Percentiles rank a stretch among this genome's conserved stretches.
Evolutionary conservation across 139 green algal genomes (phyloP).

Genomic region (Coelastrella sp.): DNA sequence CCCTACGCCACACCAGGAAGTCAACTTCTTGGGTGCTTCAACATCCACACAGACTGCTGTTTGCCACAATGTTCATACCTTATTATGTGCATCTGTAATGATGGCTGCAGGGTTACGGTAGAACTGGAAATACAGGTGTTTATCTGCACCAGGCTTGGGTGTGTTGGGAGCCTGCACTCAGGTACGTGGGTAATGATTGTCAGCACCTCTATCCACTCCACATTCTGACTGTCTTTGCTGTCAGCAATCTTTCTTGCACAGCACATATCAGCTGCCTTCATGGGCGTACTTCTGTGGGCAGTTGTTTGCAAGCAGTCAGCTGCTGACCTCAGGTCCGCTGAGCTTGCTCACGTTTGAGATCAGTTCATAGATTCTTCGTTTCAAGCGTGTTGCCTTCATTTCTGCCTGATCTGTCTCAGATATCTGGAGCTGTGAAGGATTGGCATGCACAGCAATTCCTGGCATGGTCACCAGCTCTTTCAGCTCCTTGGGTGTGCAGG

Average conservation of each 20-base stretch:
- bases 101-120: slow-evolving; percentile 74
- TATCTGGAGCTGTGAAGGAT: slow-evolving; percentile 50
- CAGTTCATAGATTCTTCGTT: slow-evolving; percentile 74
- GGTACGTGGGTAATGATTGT: no score
- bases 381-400: slow-evolving; percentile 71
- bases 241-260: no score
- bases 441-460: slow-evolving; percentile 55
- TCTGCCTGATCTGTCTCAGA: slow-evolving; percentile 60
- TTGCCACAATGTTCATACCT: neutral
- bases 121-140: slow-evolving; percentile 82
- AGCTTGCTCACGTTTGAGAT: slow-evolving; percentile 41
- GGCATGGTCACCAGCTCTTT: slow-evolving; percentile 87
- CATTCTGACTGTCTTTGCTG: no score
- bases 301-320: no score
- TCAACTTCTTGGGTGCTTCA: neutral
- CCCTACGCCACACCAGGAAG: no score
- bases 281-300: neutral
- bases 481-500: slow-evolving; percentile 97
- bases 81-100: slow-evolving; percentile 9
- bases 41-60: neutral
- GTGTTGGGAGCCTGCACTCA: slow-evolving; percentile 9
- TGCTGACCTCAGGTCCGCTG: no score
- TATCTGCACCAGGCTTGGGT: neutral
- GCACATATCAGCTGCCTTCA: neutral
- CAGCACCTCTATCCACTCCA: no score